Evolutionary conservation across 2,329 filamentous ascomycete species (phyloP).

Genomic region (Mycosphaerelloides madeirae): DNA sequence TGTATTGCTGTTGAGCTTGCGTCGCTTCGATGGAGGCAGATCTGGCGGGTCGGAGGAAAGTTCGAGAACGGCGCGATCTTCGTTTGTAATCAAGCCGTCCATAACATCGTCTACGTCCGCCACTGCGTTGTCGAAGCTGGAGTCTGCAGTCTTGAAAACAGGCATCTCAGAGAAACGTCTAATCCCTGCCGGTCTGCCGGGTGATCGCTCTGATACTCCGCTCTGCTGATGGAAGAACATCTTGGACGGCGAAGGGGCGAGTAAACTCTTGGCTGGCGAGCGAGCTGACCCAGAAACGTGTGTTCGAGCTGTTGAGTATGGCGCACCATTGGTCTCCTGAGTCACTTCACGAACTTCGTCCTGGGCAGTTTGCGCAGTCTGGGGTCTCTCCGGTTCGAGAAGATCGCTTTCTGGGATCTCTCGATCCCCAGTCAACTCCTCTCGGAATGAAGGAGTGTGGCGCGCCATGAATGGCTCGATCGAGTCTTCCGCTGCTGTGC

Average conservation of each 20-base stretch:
- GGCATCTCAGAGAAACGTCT: constrained; percentile 31
- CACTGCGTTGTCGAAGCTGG: constrained; percentile 17
- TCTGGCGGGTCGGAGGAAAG: constrained; percentile 20
- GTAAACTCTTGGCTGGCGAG: constrained; percentile 19
- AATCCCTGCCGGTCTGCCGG: constrained; percentile 29
- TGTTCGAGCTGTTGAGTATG: constrained; percentile 37
- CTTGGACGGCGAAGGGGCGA: constrained; percentile 19
- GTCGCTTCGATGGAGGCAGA: constrained; percentile 16
- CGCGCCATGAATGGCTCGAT: constrained; percentile 16
- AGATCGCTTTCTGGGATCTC: constrained; percentile 32
- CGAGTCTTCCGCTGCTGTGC: constrained; percentile 22
- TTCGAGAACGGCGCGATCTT: constrained; percentile 33
- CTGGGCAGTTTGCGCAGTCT: not conserved
- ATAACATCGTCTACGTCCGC: constrained; percentile 32
- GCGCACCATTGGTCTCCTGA: constrained; percentile 15
- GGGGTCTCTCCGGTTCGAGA: constrained; percentile 4
- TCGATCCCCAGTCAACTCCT: constrained; percentile 3
- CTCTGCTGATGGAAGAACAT: constrained; percentile 23
- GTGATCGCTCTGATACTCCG: constrained; percentile 26
- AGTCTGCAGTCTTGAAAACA: constrained; percentile 16
- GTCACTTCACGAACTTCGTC: constrained; percentile 7
- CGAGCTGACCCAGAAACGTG: constrained; percentile 29
- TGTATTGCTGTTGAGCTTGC: constrained; percentile 9
- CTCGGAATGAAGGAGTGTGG: not conserved
- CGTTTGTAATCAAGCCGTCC: constrained; percentile 33